Conservation (phyloP, 345 rosid species). For the Euphorbia peplus region DNA sequence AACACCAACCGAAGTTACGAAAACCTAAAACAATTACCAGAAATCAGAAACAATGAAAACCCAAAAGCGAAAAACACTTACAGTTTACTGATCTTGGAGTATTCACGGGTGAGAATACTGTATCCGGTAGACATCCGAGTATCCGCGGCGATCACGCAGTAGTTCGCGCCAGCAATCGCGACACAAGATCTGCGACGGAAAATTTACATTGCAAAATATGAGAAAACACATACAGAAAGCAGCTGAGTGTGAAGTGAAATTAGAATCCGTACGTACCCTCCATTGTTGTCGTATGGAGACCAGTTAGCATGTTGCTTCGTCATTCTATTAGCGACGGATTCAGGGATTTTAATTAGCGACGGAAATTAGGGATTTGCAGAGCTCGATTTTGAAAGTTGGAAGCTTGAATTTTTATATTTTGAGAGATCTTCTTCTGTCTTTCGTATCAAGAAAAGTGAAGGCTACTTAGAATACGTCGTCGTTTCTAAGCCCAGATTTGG, state of each 20-base stretch:
- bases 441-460: conserved; percentile 23
- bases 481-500: background rate
- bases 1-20: background rate
- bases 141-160: conserved; percentile 94
- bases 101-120: conserved; percentile 82
- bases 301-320: conserved; percentile 76
- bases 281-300: conserved; percentile 98
- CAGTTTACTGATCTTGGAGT: conserved; percentile 85
- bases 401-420: background rate
- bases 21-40: background rate
- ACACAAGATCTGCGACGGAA: conserved; percentile 64
- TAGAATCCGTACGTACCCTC: conserved; percentile 69
- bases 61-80: conserved; percentile 16
- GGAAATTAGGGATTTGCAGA: background rate
- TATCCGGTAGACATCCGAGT: conserved; percentile 96
- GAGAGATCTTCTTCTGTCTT: conserved; percentile 40
- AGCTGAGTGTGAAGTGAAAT: background rate
- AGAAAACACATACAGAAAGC: background rate
- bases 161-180: conserved; percentile 90
- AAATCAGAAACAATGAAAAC: background rate
- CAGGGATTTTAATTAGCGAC: background rate
- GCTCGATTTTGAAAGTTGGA: background rate
- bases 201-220: background rate
- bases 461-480: background rate
- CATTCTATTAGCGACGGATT: conserved; percentile 34